Base-by-base conservation (phyloP, 2,329 filamentous ascomycete genomes). In the Neonectria magnoliae region DNA sequence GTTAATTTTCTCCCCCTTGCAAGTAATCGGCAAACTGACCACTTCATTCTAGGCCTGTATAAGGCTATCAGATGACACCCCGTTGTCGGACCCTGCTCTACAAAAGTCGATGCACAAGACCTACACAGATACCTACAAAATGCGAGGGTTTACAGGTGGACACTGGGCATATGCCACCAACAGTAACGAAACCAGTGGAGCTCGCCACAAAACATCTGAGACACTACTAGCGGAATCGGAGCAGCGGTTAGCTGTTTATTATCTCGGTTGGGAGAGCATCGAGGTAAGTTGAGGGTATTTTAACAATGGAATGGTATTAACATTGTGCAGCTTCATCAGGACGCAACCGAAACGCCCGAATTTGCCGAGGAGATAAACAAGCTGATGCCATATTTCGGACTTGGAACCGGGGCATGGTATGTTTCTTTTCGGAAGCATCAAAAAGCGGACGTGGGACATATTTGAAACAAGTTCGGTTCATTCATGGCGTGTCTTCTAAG, bases 261-360 rank as follows among this genome's bases (percentile, higher is more conserved):
- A 41, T 41, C 60, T 71, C 1, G 70, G 68, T 1, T 71, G 70
- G 70, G 70, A 72, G 11, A 71, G 68, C n/a, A 65, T 72, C 33
- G 68, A 72, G 68, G 70, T 68, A n/a, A 6, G 48, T 36, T 14
- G 0, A 14, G 13, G 33, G 25, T 3, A 10, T 7, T 22, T 2
- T 11, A 2, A 6, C 13, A 13, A 18, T 6, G n/a, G 5, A 11
- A 14, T 36, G 10, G 8, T n/a, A 20, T 31, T 64, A 5, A 66
- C 16, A 13, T 7, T 29, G 4, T 9, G 10, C 20, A 72, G 68
- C 61, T 71, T 2, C 68, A 72, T 20, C 45, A 72, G 42, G 63
- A 66, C 31, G 68, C 57, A 16, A 57, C 41, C 1, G 50, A 60
- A 25, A 71, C 67, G 2, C 47, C 51, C 1, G 41, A 57, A 16